These are phyloP conservation scores for Aspergillus bombycis DNA, from an alignment of 2,329 filamentous ascomycete genomes.

Conservation along the genomic window DNA sequence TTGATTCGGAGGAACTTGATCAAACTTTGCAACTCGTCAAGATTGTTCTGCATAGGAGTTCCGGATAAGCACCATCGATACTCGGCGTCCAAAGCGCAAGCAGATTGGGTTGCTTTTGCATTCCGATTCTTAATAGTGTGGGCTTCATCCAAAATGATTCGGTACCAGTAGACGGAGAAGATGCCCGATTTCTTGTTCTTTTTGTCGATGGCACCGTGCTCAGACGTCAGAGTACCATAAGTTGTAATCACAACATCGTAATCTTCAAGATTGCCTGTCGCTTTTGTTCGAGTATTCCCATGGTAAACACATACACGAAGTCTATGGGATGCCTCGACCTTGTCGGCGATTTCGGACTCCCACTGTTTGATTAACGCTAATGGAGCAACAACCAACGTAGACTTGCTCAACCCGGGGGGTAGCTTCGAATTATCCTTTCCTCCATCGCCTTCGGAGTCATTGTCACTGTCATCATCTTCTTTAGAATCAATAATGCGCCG, in stretches of 20 bases:
- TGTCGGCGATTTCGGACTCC: slow-evolving; percentile 89
- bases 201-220: slow-evolving; percentile 72
- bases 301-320: slow-evolving; percentile 89
- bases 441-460: slow-evolving; percentile 42
- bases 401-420: slow-evolving; percentile 70
- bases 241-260: slow-evolving; percentile 98
- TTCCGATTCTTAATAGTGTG: slow-evolving; percentile 99
- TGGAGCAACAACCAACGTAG: slow-evolving; percentile 89
- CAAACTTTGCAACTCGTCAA: slow-evolving; percentile 92
- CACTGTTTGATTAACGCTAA: slow-evolving; percentile 95
- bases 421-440: slow-evolving; percentile 62
- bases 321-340: slow-evolving; percentile 69
- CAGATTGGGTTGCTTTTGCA: slow-evolving; percentile 91
- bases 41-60: slow-evolving; percentile 97
- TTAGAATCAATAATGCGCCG: slow-evolving; percentile 47
- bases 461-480: slow-evolving; percentile 48
- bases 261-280: slow-evolving; percentile 71
- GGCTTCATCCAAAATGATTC: slow-evolving; percentile 92
- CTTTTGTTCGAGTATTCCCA: slow-evolving; percentile 81
- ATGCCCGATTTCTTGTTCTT: slow-evolving; percentile 73
- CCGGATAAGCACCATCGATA: slow-evolving; percentile 97
- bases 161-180: slow-evolving; percentile 93
- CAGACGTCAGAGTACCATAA: slow-evolving; percentile 92
- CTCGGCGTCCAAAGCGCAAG: slow-evolving; percentile 79
- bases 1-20: slow-evolving; percentile 91